phyloP scores from a whole-genome alignment of 2,329 filamentous ascomycete species.

The Alternaria dauci region DNA sequence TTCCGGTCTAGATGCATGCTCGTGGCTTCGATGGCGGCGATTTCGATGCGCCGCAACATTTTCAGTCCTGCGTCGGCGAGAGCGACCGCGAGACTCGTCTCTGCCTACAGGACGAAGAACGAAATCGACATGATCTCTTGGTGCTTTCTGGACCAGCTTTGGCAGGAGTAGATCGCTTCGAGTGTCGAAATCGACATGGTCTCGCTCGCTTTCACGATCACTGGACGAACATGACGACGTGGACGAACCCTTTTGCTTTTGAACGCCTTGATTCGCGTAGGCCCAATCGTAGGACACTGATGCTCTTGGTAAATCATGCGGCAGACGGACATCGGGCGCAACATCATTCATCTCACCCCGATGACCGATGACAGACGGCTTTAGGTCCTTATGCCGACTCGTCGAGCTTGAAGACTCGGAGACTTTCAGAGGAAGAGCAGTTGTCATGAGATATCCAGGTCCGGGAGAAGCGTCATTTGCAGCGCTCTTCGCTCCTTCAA shows the following conservation, averaged over 20 bases:
- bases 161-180: slow-evolving; percentile 35
- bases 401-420: slow-evolving; percentile 18
- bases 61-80: slow-evolving; percentile 19
- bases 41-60: slow-evolving; percentile 16
- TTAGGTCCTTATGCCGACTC: not conserved
- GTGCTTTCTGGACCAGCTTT: slow-evolving; percentile 26
- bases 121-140: slow-evolving; percentile 42
- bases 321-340: slow-evolving; percentile 9
- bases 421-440: slow-evolving; percentile 30
- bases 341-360: slow-evolving; percentile 2
- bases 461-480: slow-evolving; percentile 43
- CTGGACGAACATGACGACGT: slow-evolving; percentile 22
- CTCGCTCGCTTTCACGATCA: slow-evolving; percentile 2
- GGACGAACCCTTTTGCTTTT: slow-evolving; percentile 5
- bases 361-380: not conserved
- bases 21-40: slow-evolving; percentile 16
- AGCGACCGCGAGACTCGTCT: slow-evolving; percentile 37
- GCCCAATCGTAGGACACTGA: slow-evolving; percentile 42
- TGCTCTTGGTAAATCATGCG: slow-evolving; percentile 16
- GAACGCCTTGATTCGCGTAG: slow-evolving; percentile 18
- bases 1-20: slow-evolving; percentile 13
- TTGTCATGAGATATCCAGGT: slow-evolving; percentile 33
- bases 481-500: slow-evolving; percentile 50
- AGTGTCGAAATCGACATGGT: slow-evolving; percentile 25
- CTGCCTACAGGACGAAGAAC: slow-evolving; percentile 38